A percentile compares a stretch with the other conserved stretches of the same genome.
phyloP scores from a whole-genome alignment of 148 eudicot species.

The Chenopodium berlandieri region DNA sequence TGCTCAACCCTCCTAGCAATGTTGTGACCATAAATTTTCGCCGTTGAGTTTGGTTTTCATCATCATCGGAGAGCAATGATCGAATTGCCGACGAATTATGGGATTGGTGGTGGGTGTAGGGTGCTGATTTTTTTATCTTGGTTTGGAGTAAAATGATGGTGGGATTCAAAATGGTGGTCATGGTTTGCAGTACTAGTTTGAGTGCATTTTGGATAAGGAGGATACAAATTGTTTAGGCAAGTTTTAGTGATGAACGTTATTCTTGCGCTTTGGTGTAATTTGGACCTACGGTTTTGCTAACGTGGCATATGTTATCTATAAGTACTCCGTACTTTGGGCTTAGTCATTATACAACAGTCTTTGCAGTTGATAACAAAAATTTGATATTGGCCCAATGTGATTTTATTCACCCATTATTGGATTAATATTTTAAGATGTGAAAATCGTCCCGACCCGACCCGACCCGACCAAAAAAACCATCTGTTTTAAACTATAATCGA shows the following conservation, averaged over 20 bases:
- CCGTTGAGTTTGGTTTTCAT: slow-evolving; percentile 24
- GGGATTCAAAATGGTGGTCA: slow-evolving; percentile 50
- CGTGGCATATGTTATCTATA: slow-evolving; percentile 20
- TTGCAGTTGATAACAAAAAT: too few species aligned
- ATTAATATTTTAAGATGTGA: too few species aligned
- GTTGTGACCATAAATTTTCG: slow-evolving; percentile 50
- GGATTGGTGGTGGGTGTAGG: slow-evolving; percentile 21
- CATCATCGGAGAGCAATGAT: slow-evolving; percentile 25
- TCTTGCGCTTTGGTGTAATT: slow-evolving; percentile 18
- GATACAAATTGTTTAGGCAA: slow-evolving; percentile 16
- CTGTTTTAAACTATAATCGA: too few species aligned
- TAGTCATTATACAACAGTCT: too few species aligned
- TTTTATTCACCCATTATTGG: too few species aligned
- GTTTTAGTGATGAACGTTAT: slow-evolving; percentile 7
- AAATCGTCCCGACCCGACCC: too few species aligned
- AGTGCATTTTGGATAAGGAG: slow-evolving; percentile 16
- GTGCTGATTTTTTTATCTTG: slow-evolving; percentile 29
- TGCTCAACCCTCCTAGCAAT: slow-evolving; percentile 41
- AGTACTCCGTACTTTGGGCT: background rate
- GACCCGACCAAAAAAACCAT: too few species aligned
- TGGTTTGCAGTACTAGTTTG: slow-evolving; percentile 25
- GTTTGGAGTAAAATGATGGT: slow-evolving; percentile 41
- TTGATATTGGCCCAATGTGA: too few species aligned
- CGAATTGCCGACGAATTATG: slow-evolving; percentile 20
- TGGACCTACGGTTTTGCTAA: slow-evolving; percentile 11